A percentile compares a stretch with the other conserved stretches of the same genome.
phyloP scores from a whole-genome alignment of 2,329 filamentous ascomycete species.

The Colletotrichum tamarilloi region DNA sequence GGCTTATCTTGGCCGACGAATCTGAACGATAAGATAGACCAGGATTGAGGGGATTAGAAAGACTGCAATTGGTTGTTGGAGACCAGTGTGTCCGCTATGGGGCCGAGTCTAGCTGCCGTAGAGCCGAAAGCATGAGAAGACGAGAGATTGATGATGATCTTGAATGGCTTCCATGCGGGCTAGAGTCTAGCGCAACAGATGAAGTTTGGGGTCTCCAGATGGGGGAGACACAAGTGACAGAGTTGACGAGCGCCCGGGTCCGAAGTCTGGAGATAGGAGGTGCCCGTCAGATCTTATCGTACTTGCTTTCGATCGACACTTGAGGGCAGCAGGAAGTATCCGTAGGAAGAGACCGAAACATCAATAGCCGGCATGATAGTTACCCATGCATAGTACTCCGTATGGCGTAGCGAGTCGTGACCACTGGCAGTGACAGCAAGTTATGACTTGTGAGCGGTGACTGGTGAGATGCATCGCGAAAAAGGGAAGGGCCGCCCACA shows the following conservation, averaged over 20 bases:
- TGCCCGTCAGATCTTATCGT: background rate
- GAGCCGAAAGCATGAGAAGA: slow-evolving; percentile 18
- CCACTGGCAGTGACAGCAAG: background rate
- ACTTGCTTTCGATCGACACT: background rate
- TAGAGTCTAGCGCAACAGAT: background rate
- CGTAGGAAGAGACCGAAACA: background rate
- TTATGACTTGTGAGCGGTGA: background rate
- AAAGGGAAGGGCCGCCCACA: background rate
- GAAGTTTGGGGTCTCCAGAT: background rate
- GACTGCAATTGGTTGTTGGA: slow-evolving; percentile 11
- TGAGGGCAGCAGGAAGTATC: background rate
- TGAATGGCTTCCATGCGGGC: background rate
- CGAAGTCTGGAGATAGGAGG: background rate
- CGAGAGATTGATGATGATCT: slow-evolving; percentile 8
- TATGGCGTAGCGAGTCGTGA: background rate
- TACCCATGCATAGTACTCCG: too few species aligned
- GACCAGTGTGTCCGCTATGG: slow-evolving; percentile 14
- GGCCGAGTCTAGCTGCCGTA: slow-evolving; percentile 17
- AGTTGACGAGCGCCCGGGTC: background rate
- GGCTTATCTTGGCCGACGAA: slow-evolving; percentile 21
- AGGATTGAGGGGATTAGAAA: background rate
- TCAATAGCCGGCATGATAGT: background rate
- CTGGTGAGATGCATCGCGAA: background rate
- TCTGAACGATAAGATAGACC: slow-evolving; percentile 7
- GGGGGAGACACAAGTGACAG: background rate